Evolutionary conservation across 352 stramenopile species (phyloP).

Genomic region (Globisporangium camurandrum): DNA sequence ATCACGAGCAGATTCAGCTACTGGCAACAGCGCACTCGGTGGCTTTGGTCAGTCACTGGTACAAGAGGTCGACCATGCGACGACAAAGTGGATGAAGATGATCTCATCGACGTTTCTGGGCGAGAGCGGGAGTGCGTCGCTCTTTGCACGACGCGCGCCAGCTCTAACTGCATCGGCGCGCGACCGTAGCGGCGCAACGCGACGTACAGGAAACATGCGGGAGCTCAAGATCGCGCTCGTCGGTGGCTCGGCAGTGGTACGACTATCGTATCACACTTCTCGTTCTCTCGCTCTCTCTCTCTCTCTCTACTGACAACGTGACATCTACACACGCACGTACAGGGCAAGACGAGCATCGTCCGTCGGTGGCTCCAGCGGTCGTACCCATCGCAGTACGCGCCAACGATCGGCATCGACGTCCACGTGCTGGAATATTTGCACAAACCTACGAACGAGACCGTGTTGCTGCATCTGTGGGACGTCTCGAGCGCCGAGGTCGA

Average conservation of each 20-base stretch:
- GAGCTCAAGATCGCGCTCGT: conserved; percentile 83
- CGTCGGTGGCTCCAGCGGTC: conserved; percentile 66
- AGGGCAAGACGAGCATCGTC: conserved; percentile 82
- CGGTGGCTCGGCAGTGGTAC: conserved; percentile 62
- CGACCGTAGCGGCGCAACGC: neutral
- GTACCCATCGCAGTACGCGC: conserved; percentile 59
- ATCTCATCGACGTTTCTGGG: conserved; percentile 75
- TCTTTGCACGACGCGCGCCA: conserved; percentile 8
- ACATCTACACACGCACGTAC: neutral
- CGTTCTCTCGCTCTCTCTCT: neutral
- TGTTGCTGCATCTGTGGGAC: conserved; percentile 72
- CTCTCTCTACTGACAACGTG: neutral
- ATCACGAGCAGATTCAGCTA: too few species aligned
- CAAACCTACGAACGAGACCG: conserved; percentile 20
- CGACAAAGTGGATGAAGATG: conserved; percentile 77
- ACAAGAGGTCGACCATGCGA: conserved; percentile 32
- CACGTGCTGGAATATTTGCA: conserved; percentile 36
- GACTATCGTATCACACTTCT: too few species aligned
- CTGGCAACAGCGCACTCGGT: conserved; percentile 5
- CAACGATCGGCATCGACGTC: conserved; percentile 78
- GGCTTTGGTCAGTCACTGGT: conserved; percentile 15
- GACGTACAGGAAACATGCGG: conserved; percentile 22
- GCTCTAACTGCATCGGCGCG: conserved; percentile 8
- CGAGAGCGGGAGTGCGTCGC: conserved; percentile 24
- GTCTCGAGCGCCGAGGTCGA: conserved; percentile 73